Evolutionary conservation across 192 early-diverging fungal species (phyloP), one percentile per base, ranked within the genome.

Genomic region (Helicostylum pulchrum): DNA sequence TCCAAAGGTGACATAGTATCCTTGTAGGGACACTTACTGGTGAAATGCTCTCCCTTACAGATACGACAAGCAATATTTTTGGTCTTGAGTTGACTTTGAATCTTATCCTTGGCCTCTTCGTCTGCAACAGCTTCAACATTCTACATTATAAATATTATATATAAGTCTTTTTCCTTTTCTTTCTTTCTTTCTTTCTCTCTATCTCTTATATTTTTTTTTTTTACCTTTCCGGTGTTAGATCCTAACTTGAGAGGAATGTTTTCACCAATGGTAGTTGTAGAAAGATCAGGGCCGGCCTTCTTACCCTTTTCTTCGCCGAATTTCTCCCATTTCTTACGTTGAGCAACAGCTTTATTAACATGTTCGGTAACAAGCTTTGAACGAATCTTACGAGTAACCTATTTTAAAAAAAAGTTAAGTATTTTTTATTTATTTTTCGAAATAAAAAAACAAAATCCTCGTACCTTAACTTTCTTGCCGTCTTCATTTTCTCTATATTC

Each of bases 11-110:
- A 84, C 70, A 94, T 79, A 3, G 92, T 92, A 74, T 97, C 94
- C 85, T 98, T 99, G 90, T 92, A 97, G 53, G 97, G 97, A 86
- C 97, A 99, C 77, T 94, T 94, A 65, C 85, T 83, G 21, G 97
- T 98, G 74, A 90, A 97, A 83, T 99, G 97, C 56, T 92, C 91
- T 66, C 94, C 93, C 67, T 94, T 94, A 82, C 97, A 99, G 65
- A 90, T 88, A 80, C 97, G 92, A 87, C 97, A 99, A 39, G 85
- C 71, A 68, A 90, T 92, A 76, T 92, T 93, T 74, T 92, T 92
- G 73, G 83, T 78, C 73, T 90, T 88, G 19, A 84, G 77, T 8
- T 80, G 61, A 46, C 68, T 68, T 12, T 78, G 60, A 64, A 85
- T 78, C 71, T 86, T 86, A 44, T 73, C 70, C 70, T 83, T 75